Evolutionary conservation across 1,284 basidiomycete genomes (phyloP).

Genomic region (Ceratobasidium sp.): DNA sequence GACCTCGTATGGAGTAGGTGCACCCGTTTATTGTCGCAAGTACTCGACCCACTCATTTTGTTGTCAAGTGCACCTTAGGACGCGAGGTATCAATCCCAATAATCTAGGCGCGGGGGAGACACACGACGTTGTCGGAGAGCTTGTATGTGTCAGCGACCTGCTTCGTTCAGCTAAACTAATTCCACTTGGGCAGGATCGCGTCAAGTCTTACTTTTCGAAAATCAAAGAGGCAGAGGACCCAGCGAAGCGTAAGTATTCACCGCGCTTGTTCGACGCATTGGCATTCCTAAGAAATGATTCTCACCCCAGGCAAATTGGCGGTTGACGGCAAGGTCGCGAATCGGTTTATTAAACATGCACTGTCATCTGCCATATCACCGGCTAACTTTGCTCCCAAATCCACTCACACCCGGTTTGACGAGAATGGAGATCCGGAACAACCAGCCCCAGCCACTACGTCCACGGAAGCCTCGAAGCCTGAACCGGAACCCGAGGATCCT

Average conservation of each 20-base stretch:
- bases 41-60: slow-evolving; percentile 4
- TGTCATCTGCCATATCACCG: slow-evolving; percentile 61
- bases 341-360: slow-evolving; percentile 84
- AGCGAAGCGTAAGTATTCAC: slow-evolving; percentile 58
- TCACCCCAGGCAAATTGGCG: slow-evolving; percentile 54
- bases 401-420: slow-evolving; percentile 45
- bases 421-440: slow-evolving; percentile 32
- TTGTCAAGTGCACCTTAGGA: slow-evolving; percentile 84
- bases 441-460: slow-evolving; percentile 22
- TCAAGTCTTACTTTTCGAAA: slow-evolving; percentile 79
- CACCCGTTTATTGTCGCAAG: slow-evolving; percentile 22
- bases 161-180: neutral
- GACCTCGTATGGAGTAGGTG: slow-evolving; percentile 79
- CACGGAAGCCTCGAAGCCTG: slow-evolving; percentile 45
- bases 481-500: slow-evolving; percentile 64
- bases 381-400: slow-evolving; percentile 44
- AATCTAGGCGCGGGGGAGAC: slow-evolving; percentile 46
- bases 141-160: slow-evolving; percentile 56
- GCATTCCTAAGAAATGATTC: neutral
- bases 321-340: slow-evolving; percentile 78
- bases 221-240: slow-evolving; percentile 74
- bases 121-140: slow-evolving; percentile 73
- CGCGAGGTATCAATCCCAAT: slow-evolving; percentile 75
- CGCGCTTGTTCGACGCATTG: neutral
- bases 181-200: slow-evolving; percentile 64